Evolutionary conservation across 2,329 filamentous ascomycete genomes (phyloP), one percentile per base, ranked within the genome.

Genomic region (Teratosphaeria epicoccoides): DNA sequence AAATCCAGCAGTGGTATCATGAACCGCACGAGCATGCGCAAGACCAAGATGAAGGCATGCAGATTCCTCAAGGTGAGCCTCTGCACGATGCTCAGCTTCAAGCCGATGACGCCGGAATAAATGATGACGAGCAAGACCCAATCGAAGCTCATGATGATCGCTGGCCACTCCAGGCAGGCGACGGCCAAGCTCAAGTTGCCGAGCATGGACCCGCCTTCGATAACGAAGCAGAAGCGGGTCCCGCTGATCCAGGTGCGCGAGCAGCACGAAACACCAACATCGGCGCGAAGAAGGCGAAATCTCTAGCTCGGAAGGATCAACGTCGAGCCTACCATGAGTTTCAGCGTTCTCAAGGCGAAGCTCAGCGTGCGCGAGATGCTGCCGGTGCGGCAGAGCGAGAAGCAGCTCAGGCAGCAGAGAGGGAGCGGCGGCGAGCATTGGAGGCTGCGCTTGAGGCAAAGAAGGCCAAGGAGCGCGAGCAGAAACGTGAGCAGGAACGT

Each of bases 281-380:
- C 22, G 74, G 74, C 50, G 70, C 73, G 10, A 76, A 76, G 56
- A 76, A 76, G 57, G 73, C 73, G 1, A 74, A 73, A 50, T 72
- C 71, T 2, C 65, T 76, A 6, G 72, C 72, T 0, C 68, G 71
- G 17, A 66, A 66, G 50, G 72, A 76, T 52, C 67, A 70, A 49
- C 61, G 66, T 9, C 57, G 69, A 22, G 69, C 69, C 4, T 77
- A 77, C 59, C 68, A 76, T 59, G 75, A 77, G 56, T 77, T 76
- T 57, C 65, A 71, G 54, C 66, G 73, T 1, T 68, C 71, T 12
- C 72, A 76, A 63, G 73, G 72, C 4, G 73, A 76, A 43, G 65
- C 70, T 20, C 70, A 74, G 20, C 66, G 73, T 0, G 63, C 69
- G 1, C 62, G 62, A 10, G 73, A 74, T 7, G 71, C 68, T 0